phyloP scores from a whole-genome alignment of 129 eudicot species.

The Logfia minima region DNA sequence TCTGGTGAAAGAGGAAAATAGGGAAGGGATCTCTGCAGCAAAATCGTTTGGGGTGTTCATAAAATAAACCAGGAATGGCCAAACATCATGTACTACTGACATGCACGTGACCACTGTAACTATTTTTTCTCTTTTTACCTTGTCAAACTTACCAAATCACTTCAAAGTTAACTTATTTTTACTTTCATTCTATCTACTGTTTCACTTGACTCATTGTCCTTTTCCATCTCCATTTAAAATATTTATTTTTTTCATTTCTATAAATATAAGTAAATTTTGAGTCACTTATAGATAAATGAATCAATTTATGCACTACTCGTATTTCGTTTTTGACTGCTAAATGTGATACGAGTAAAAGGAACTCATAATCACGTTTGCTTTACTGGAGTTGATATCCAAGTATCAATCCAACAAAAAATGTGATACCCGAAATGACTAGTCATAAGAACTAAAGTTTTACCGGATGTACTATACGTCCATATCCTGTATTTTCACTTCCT shows the following conservation, averaged over 20 bases:
- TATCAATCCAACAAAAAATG: background rate
- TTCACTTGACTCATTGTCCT: constrained; percentile 7
- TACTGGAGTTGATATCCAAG: background rate
- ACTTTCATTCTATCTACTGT: constrained; percentile 19
- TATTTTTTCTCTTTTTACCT: background rate
- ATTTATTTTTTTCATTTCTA: background rate
- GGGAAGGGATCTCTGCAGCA: constrained; percentile 6
- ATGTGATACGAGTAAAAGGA: too few relatives aligned
- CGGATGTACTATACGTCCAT: background rate
- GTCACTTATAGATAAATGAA: too few relatives aligned
- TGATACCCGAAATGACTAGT: background rate
- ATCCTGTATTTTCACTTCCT: background rate
- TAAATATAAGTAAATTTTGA: too few relatives aligned
- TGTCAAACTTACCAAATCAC: constrained; percentile 20
- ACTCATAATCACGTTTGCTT: background rate
- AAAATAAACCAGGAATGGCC: constrained; percentile 25
- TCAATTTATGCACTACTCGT: too few relatives aligned
- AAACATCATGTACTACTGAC: constrained; percentile 22
- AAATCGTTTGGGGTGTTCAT: constrained; percentile 20
- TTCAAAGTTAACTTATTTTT: background rate
- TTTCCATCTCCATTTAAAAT: background rate
- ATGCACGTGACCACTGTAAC: constrained; percentile 18
- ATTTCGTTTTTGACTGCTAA: too few relatives aligned
- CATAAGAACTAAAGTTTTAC: background rate
- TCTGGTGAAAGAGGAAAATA: background rate